Evolutionary conservation across 257 asterid species (phyloP).

Genomic region (Solanum bulbocastanum): DNA sequence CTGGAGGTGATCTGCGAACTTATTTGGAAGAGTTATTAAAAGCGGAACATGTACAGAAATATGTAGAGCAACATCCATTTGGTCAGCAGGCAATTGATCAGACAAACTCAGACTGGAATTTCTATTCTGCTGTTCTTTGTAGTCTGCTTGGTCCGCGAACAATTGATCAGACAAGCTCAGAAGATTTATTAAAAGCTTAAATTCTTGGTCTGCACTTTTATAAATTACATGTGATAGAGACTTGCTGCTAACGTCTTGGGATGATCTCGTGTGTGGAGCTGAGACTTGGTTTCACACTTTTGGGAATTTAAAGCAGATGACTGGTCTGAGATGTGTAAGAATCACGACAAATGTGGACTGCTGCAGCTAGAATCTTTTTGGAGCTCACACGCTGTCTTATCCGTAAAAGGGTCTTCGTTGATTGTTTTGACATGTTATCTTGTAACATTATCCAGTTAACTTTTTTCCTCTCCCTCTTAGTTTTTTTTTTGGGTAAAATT

Average conservation of each 20-base stretch:
- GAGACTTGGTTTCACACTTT: neutral
- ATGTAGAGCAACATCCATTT: constrained; percentile 59
- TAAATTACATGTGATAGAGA: neutral
- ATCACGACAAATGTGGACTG: neutral
- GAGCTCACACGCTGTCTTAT: neutral
- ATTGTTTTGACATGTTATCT: neutral
- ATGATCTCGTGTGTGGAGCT: neutral
- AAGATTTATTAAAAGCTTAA: neutral
- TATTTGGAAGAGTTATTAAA: constrained; percentile 56
- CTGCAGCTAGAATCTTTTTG: neutral
- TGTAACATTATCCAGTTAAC: neutral
- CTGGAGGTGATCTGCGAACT: constrained; percentile 67
- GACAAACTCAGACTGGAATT: constrained; percentile 41
- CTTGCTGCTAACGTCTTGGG: neutral
- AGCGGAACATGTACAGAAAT: constrained; percentile 37
- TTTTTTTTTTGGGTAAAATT: neutral
- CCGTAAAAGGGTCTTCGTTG: neutral
- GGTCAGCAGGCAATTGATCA: constrained; percentile 67
- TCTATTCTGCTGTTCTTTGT: constrained; percentile 52
- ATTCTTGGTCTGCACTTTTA: neutral
- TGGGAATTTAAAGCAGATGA: neutral
- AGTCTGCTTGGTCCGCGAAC: constrained; percentile 3
- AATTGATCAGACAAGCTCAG: neutral
- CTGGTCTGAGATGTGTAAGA: neutral
- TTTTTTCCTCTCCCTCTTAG: neutral